These are phyloP conservation scores for Linum tenue DNA, from an alignment of 345 rosid genomes.

Conservation along the genomic window DNA sequence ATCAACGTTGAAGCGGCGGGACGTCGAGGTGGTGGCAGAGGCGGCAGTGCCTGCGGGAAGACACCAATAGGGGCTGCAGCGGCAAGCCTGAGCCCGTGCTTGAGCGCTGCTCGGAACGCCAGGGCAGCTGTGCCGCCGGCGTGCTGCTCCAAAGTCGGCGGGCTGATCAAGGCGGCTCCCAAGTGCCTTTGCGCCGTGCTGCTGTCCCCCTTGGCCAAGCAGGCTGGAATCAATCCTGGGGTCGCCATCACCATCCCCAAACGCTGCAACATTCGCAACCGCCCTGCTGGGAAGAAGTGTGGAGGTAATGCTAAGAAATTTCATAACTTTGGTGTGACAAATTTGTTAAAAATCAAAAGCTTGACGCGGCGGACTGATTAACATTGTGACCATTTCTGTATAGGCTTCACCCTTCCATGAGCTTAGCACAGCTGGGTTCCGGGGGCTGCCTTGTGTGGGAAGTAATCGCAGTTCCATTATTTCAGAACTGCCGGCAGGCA, in stretches of 20 bases:
- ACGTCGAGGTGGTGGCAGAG: neutral
- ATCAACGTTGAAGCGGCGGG: constrained; percentile 37
- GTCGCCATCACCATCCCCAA: constrained; percentile 67
- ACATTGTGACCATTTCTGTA: neutral
- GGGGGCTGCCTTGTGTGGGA: too few relatives aligned
- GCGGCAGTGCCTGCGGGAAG: constrained; percentile 44
- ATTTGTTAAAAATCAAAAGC: too few relatives aligned
- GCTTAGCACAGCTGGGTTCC: neutral
- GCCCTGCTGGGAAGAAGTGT: constrained; percentile 67
- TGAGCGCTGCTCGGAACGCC: constrained; percentile 48
- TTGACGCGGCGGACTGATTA: neutral
- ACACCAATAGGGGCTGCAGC: constrained; percentile 61
- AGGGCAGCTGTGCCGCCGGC: constrained; percentile 43
- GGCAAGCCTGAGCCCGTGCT: constrained; percentile 64
- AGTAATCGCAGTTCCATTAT: too few relatives aligned
- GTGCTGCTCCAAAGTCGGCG: constrained; percentile 65
- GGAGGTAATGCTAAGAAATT: too few relatives aligned
- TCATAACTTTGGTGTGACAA: too few relatives aligned
- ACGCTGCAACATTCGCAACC: constrained; percentile 67
- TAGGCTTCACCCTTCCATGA: neutral
- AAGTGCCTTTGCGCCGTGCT: constrained; percentile 69
- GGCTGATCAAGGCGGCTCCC: constrained; percentile 52
- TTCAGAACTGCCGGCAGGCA: neutral
- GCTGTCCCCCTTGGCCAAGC: constrained; percentile 71
- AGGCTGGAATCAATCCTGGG: constrained; percentile 73